Percentiles rank a stretch among this genome's conserved stretches.
Conservation (phyloP, 768 basidiomycete species). For the Dacryopinax spathularia region DNA sequence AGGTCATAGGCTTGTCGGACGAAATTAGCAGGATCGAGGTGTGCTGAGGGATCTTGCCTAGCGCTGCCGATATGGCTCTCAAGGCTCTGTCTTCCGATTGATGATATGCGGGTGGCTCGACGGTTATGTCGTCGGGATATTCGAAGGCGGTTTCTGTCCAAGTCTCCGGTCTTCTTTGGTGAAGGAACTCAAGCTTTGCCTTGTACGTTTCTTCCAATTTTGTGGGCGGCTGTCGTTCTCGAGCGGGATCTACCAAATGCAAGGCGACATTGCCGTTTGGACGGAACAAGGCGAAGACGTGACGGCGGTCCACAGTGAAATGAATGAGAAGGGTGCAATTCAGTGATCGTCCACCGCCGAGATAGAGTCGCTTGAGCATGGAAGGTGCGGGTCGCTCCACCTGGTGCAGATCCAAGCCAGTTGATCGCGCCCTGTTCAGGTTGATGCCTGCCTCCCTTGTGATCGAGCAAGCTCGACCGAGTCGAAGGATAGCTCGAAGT, state of each 20-base stretch:
- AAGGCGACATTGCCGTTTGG: slow-evolving; percentile 56
- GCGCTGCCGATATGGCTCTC: slow-evolving; percentile 75
- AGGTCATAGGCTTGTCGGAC: slow-evolving; percentile 67
- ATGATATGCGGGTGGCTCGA: slow-evolving; percentile 50
- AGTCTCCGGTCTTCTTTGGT: slow-evolving; percentile 28
- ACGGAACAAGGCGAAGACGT: slow-evolving; percentile 78
- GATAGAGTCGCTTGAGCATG: slow-evolving; percentile 51
- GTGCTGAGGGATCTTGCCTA: slow-evolving; percentile 58
- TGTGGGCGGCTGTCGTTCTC: slow-evolving; percentile 67
- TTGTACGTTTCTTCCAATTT: slow-evolving; percentile 61
- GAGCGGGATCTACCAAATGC: slow-evolving; percentile 81
- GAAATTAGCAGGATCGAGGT: slow-evolving; percentile 69
- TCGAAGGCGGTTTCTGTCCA: slow-evolving; percentile 30
- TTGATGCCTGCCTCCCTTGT: slow-evolving; percentile 48
- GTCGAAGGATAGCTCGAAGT: slow-evolving; percentile 61
- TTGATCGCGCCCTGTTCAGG: slow-evolving; percentile 65
- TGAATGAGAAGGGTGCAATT: slow-evolving; percentile 82
- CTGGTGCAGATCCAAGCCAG: slow-evolving; percentile 71
- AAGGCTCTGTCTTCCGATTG: slow-evolving; percentile 63
- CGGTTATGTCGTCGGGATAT: slow-evolving; percentile 41
- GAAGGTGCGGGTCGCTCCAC: slow-evolving; percentile 49
- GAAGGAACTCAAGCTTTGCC: slow-evolving; percentile 43
- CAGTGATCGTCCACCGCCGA: slow-evolving; percentile 50
- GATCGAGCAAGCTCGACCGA: slow-evolving; percentile 70
- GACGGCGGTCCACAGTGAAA: slow-evolving; percentile 56